Conservation (phyloP, 306 rosid genomes). For the Arachis hypogaea region DNA sequence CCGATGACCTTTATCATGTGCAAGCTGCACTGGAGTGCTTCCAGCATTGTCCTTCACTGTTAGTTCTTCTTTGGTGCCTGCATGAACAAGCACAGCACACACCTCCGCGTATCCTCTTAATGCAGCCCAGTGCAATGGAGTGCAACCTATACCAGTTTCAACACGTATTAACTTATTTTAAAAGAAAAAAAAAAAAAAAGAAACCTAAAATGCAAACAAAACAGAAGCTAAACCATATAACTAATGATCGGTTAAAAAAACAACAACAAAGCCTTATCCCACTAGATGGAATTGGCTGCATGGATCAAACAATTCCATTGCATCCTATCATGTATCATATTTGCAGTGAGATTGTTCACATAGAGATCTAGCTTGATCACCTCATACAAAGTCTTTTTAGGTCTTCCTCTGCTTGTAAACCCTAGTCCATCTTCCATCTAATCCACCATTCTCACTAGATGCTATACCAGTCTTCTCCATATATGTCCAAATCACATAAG, state of each 20-base stretch:
- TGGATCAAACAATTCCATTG: too few relatives aligned
- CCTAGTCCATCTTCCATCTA: too few relatives aligned
- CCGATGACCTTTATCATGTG: conserved; percentile 93
- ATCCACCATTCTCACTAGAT: too few relatives aligned
- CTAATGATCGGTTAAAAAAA: background rate
- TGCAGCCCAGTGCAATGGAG: conserved; percentile 98
- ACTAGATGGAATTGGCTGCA: too few relatives aligned
- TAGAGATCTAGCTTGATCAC: too few relatives aligned
- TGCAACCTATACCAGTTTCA: conserved; percentile 68
- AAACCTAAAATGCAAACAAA: conserved; percentile 2
- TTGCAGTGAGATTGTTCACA: too few relatives aligned
- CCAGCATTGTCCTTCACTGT: conserved; percentile 83
- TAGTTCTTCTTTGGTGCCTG: conserved; percentile 85
- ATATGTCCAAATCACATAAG: too few relatives aligned
- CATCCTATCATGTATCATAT: too few relatives aligned
- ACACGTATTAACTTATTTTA: conserved; percentile 25
- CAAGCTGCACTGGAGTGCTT: conserved; percentile 85
- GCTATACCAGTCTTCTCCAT: too few relatives aligned
- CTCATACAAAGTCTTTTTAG: too few relatives aligned
- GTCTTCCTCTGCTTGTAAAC: too few relatives aligned
- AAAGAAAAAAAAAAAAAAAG: conserved; percentile 31
- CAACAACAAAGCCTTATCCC: too few relatives aligned
- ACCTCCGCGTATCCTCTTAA: conserved; percentile 73
- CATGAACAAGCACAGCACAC: conserved; percentile 89
- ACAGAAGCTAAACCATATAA: conserved; percentile 11